phyloP scores from a whole-genome alignment of 192 early-diverging fungal genomes.

The Spinellus fusiger region DNA sequence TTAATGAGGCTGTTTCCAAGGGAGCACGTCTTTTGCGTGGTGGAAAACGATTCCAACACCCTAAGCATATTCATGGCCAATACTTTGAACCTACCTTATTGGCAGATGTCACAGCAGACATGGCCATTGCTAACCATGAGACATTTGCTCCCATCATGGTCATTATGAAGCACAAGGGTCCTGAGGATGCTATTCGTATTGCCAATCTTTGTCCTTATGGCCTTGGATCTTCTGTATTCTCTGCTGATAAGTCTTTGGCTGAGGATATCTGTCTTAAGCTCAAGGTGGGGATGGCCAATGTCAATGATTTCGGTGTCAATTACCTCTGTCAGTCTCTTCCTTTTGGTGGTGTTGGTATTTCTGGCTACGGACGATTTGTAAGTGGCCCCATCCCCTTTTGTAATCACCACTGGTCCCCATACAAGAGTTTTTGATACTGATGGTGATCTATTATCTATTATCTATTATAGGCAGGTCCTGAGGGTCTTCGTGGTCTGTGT shows the following conservation, averaged over 20 bases:
- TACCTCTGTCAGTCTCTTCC: conserved; percentile 80
- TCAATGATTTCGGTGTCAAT: conserved; percentile 84
- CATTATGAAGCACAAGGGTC: conserved; percentile 62
- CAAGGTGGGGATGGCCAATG: conserved; percentile 73
- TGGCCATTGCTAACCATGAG: conserved; percentile 73
- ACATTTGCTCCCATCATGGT: conserved; percentile 80
- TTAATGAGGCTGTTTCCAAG: conserved; percentile 70
- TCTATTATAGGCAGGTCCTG: conserved; percentile 53
- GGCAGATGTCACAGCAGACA: conserved; percentile 66
- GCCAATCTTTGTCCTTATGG: conserved; percentile 71
- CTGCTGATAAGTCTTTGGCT: conserved; percentile 55
- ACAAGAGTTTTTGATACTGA: too few relatives aligned
- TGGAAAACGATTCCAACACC: conserved; percentile 63
- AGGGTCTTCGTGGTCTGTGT: conserved; percentile 68
- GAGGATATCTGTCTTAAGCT: conserved; percentile 54
- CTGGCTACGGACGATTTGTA: conserved; percentile 65
- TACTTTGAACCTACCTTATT: conserved; percentile 81
- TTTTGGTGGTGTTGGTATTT: conserved; percentile 77
- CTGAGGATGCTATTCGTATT: conserved; percentile 60
- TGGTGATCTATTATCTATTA: conserved; percentile 24
- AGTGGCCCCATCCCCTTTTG: too few relatives aligned
- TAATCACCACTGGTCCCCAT: too few relatives aligned
- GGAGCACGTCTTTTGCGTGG: conserved; percentile 70
- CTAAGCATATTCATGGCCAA: conserved; percentile 66
- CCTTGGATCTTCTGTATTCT: conserved; percentile 77